phyloP scores from a whole-genome alignment of 192 early-diverging fungal genomes.

The Cetraspora pellucida region DNA sequence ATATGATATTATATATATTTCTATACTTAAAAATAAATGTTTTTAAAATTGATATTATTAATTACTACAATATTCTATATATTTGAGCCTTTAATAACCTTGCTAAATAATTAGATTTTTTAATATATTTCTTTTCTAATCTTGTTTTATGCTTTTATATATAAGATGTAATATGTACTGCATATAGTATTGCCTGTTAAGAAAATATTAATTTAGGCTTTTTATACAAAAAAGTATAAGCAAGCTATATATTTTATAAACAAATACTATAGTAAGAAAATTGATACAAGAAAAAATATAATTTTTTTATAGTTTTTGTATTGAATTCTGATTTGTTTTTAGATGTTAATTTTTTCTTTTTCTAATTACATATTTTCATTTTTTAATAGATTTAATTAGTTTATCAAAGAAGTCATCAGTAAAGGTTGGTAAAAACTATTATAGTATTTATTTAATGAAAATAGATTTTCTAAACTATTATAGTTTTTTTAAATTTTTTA shows the following conservation, averaged over 20 bases:
- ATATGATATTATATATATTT: conserved; percentile 19
- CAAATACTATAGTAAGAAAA: not conserved
- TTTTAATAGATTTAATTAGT: not conserved
- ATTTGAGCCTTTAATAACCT: not conserved
- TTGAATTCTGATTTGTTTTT: not conserved
- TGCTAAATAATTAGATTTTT: not conserved
- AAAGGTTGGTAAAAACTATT: conserved; percentile 3
- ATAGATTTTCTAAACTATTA: not conserved
- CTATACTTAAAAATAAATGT: not conserved
- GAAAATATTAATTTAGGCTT: not conserved
- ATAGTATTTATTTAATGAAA: not conserved
- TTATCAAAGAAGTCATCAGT: not conserved
- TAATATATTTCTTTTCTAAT: not conserved
- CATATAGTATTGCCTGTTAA: not conserved
- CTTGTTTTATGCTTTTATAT: not conserved
- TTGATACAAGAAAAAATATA: not conserved
- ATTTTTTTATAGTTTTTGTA: not conserved
- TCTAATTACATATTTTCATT: not conserved
- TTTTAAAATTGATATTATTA: conserved; percentile 18
- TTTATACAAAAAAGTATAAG: not conserved
- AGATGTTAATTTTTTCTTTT: not conserved
- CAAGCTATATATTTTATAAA: not conserved
- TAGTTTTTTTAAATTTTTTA: too few species aligned
- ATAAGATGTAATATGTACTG: not conserved
- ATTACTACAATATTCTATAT: conserved; percentile 20